Evolutionary conservation across 1,284 basidiomycete species (phyloP).

Genomic region (Trichosporon asahii): DNA sequence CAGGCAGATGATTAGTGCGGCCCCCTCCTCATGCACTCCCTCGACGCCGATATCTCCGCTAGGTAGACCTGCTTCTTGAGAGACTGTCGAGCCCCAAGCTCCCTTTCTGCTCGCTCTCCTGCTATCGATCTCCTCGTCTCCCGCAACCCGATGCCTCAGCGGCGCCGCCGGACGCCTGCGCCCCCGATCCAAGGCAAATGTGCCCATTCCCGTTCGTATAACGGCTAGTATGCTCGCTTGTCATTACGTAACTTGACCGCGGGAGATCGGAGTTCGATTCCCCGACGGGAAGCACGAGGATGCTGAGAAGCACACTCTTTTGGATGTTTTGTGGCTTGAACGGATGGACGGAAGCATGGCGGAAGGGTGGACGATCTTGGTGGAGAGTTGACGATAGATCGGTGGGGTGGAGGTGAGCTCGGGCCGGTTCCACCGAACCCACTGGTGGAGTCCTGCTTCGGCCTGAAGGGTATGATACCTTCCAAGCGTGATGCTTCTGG

Average conservation of each 20-base stretch:
- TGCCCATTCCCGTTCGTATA: not conserved
- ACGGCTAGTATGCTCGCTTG: conserved; percentile 4
- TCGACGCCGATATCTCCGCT: too few species aligned
- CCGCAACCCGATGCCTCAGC: not conserved
- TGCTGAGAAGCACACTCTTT: not conserved
- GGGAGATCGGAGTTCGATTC: conserved; percentile 1
- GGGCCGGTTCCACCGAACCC: not conserved
- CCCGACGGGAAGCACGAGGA: not conserved
- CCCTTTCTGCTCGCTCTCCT: not conserved
- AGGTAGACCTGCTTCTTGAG: too few species aligned
- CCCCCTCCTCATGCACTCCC: too few species aligned
- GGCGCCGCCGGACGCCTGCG: not conserved
- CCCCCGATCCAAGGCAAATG: not conserved
- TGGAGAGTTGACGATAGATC: not conserved
- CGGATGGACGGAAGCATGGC: not conserved
- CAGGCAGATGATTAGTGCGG: too few species aligned
- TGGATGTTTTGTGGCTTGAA: not conserved
- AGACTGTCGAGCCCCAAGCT: too few species aligned
- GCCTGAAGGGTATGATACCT: too few species aligned
- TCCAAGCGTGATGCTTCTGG: too few species aligned
- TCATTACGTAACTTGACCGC: conserved; percentile 5
- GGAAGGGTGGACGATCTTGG: too few species aligned
- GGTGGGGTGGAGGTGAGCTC: not conserved
- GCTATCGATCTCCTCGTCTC: too few species aligned
- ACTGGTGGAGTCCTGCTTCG: too few species aligned